Evolutionary conservation across 2,329 filamentous ascomycete species (phyloP), one percentile per base, ranked within the genome.

Genomic region (Talaromyces pinophilus): DNA sequence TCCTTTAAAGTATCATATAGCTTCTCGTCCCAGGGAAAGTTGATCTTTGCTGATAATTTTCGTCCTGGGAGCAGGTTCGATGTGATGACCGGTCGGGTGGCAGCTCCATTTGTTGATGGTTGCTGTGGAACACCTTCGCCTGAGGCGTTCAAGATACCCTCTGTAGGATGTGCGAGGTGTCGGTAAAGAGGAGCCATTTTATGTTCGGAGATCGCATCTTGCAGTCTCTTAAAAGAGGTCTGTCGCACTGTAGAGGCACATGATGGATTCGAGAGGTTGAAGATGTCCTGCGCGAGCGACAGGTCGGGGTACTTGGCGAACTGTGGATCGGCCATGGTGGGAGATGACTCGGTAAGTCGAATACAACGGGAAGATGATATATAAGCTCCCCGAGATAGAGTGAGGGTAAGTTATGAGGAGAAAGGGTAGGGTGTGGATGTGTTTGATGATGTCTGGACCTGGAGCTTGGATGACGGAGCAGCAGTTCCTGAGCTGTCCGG

Each of bases 11-110:
- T 86, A 74, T 91, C 86, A 77, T 97, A 98, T 68, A 97, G 82
- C 28, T 86, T 85, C 82, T 98, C 93, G 75, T 99, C 93, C 95
- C 95, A 99, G 0, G 92, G 87, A 65, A 98, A 83, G 72, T 87
- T 88, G 52, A 92, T 85, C 68, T 84, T 87, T 30, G 86, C 82
- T 35, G 87, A 84, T 25, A 87, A 82, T 74, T 86, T 86, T 79
- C 88, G 89, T 74, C 87, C 90, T 65, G 92, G 90, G 70, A 95
- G 85, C 85, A 96, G 88, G 76, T 89, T 90, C 52, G 87, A 88
- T 66, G 87, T 83, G 79, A 92, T 88, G 71, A 81, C 72, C 70
- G 81, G 72, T 78, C 83, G 77, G 71, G 77, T 69, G 71, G 83
- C 68, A 86, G 68, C 67, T 48, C 68, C 69, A 25, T 64, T 65